Evolutionary conservation across 2,329 filamentous ascomycete genomes (phyloP), one percentile per base, ranked within the genome.

Genomic region (Elsinoe ampelina): DNA sequence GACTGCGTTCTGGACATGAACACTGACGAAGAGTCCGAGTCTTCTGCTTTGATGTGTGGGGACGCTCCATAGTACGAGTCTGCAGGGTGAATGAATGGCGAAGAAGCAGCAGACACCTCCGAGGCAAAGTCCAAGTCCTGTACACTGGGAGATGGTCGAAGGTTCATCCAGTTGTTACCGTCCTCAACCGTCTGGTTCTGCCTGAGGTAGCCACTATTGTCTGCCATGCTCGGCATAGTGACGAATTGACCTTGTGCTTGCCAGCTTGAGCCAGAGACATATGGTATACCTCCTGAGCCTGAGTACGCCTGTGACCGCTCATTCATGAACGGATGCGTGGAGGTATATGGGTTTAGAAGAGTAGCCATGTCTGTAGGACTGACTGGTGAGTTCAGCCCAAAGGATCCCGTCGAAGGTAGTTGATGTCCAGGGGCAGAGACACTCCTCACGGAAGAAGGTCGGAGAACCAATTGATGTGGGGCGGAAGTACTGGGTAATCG

Each of bases 21-120:
- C 3, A 36, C 45, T 20, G 47, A 43, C 1, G 38, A 39, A 38
- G 41, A 56, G 38, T 56, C 52, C 13, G 52, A 55, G 19, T 55
- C 52, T 30, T 55, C 52, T 15, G 52, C 34, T 19, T 55, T 55
- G 52, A 55, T 55, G 12, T 55, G 52, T n/a, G 52, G 52, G 8
- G 48, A 52, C 11, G 55, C 55, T 20, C 19, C 15, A 39, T 22
- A 15, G 3, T 36, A 50, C 6, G 55, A 51, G 5, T 50, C 32
- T 32, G 43, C 26, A 17, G 42, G 34, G 17, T 22, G 34, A 17
- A 35, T 20, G 38, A 43, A 54, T 41, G 47, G 20, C 13, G 50
- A 54, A 19, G 56, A 54, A 54, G 50, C 45, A 41, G 34, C 47
- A 54, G 36, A 55, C 15, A 32, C 52, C 34, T 55, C 52, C 10